Evolutionary conservation across 176 grass and related monocot genomes (phyloP), one percentile per base, ranked within the genome.

Genomic region (Avena eriantha): DNA sequence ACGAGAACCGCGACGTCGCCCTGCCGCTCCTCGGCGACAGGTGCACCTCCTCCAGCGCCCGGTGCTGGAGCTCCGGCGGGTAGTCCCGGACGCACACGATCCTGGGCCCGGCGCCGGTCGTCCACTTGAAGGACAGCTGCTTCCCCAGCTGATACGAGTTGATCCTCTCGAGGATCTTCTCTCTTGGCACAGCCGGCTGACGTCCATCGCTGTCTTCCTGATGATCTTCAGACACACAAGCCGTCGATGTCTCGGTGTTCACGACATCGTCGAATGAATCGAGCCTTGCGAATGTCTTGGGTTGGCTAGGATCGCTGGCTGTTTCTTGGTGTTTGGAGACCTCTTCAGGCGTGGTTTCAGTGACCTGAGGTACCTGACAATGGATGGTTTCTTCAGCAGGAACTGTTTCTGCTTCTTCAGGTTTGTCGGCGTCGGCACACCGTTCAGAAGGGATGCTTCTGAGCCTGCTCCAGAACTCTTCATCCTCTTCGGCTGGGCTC

Each of bases 71-170:
- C 88, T 98, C 93, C 22, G 91, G 83, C 50, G 93, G 96, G 80
- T 95, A 94, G 86, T 98, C 96, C 86, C 93, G 90, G 51, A 98
- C 96, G 74, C 93, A 98, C 53, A 92, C 88, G 69, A 98, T 98
- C 49, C 96, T 88, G n/a, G 96, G 96, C 1, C 96, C 96, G 5
- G 91, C 96, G 46, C 96, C 93, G 21, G 96, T 98, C n/a, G 91
- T 93, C 96, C 93, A 95, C 84, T 93, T 98, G 86, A 91, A 91
- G 4, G 96, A 95, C 65, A 91, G 80, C 68, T 95, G 91, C 88
- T 92, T 94, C 51, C 96, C 93, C 22, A 98, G 75, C 83, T 94
- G 86, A 81, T 92, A 98, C 1, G 93, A 95, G 90, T 92, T 93
- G 36, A 89, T 91, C 86, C 93, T 88, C 74, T 76, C 56, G 9